These are phyloP conservation scores for Physcia stellaris DNA, from an alignment of 495 filamentous ascomycete genomes.

Conservation along the genomic window DNA sequence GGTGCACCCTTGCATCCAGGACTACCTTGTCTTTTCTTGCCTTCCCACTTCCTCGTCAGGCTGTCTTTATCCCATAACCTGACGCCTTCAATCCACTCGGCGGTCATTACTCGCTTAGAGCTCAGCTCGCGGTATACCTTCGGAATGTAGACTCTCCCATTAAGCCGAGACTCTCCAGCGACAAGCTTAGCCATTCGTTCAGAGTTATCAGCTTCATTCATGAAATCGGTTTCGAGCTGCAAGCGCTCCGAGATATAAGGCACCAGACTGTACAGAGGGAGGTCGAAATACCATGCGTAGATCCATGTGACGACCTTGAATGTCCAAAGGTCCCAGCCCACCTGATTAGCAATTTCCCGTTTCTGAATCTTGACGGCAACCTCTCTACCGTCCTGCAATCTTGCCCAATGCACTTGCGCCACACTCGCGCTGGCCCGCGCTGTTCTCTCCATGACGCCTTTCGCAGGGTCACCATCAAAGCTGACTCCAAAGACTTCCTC, in stretches of 20 bases:
- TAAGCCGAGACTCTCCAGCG: conserved; percentile 59
- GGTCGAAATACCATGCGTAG: conserved; percentile 70
- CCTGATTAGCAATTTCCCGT: conserved; percentile 76
- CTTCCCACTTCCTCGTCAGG: conserved; percentile 60
- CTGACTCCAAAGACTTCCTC: conserved; percentile 86
- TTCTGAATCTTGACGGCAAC: conserved; percentile 97
- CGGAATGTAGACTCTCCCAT: conserved; percentile 75
- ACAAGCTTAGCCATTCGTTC: conserved; percentile 70
- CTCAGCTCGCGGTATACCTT: conserved; percentile 69
- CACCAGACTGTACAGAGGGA: conserved; percentile 77
- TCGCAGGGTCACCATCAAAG: conserved; percentile 49
- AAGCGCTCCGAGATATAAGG: conserved; percentile 83
- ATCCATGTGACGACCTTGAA: conserved; percentile 76
- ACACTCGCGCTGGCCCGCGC: conserved; percentile 84
- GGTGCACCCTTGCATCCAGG: conserved; percentile 61
- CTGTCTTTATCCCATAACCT: conserved; percentile 78
- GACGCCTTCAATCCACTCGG: conserved; percentile 94
- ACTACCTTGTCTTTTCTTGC: conserved; percentile 59
- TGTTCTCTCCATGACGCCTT: conserved; percentile 74
- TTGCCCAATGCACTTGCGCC: conserved; percentile 92
- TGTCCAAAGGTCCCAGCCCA: conserved; percentile 86
- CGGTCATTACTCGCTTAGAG: conserved; percentile 76
- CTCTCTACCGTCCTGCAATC: conserved; percentile 69
- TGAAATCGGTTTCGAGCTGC: conserved; percentile 84
- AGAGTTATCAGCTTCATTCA: conserved; percentile 78